These are phyloP conservation scores for Calocybe gangraenosa DNA, from an alignment of 768 basidiomycete genomes.

Conservation along the genomic window DNA sequence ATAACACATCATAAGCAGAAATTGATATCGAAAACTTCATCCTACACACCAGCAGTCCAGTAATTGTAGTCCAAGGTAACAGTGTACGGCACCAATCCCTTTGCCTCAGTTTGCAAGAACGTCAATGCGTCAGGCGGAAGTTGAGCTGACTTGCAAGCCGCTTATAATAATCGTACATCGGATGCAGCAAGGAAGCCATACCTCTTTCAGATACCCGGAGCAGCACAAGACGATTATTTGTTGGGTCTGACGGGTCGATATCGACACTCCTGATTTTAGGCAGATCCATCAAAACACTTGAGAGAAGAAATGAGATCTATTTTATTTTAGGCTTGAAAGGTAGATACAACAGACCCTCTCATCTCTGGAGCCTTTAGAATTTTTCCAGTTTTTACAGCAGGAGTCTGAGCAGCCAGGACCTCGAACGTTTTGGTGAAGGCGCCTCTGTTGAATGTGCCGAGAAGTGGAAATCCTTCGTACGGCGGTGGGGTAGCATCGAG, in stretches of 20 bases:
- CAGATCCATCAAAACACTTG: constrained; percentile 61
- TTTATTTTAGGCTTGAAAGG: neutral
- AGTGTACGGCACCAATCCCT: constrained; percentile 52
- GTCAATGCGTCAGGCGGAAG: constrained; percentile 51
- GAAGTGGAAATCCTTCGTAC: constrained; percentile 43
- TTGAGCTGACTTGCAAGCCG: constrained; percentile 56
- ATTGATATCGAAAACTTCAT: neutral
- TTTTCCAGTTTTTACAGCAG: constrained; percentile 47
- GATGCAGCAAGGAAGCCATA: constrained; percentile 26
- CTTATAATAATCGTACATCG: constrained; percentile 15
- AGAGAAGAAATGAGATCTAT: neutral
- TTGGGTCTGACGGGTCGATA: constrained; percentile 41
- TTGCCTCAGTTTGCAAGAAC: constrained; percentile 53
- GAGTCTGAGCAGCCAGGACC: constrained; percentile 65
- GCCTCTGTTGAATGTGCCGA: constrained; percentile 48
- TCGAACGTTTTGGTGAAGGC: constrained; percentile 64
- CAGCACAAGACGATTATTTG: constrained; percentile 60
- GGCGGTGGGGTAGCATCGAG: constrained; percentile 36
- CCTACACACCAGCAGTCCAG: constrained; percentile 73
- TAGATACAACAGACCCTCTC: constrained; percentile 46
- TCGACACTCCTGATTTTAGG: constrained; percentile 65
- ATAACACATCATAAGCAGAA: neutral
- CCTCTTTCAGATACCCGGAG: constrained; percentile 59
- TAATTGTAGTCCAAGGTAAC: constrained; percentile 78
- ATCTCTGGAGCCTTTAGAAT: constrained; percentile 57